These are phyloP conservation scores for Leccinum cinnamomeum DNA, from an alignment of 1,284 basidiomycete genomes.

Conservation along the genomic window DNA sequence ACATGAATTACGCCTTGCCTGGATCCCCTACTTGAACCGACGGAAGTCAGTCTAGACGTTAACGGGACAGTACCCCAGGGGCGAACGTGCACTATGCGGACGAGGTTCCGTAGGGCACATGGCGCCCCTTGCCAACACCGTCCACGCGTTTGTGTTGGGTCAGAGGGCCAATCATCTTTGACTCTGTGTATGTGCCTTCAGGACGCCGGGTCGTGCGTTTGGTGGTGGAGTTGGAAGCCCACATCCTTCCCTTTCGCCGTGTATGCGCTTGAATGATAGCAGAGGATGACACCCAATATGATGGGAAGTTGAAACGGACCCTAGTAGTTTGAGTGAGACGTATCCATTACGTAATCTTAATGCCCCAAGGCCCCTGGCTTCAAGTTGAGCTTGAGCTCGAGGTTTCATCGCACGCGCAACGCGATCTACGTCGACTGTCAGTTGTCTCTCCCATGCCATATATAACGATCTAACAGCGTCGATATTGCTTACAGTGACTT, in stretches of 20 bases:
- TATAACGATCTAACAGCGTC: not conserved
- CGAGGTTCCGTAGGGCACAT: not conserved
- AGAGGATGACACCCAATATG: no score
- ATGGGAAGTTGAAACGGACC: no score
- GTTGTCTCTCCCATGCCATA: slow-evolving; percentile 1
- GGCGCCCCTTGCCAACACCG: not conserved
- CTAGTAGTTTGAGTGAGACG: no score
- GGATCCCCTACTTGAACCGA: not conserved
- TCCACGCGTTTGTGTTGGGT: not conserved
- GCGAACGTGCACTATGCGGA: not conserved
- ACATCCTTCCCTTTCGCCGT: not conserved
- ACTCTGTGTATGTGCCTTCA: not conserved
- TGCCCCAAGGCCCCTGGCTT: not conserved
- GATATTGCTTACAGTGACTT: not conserved
- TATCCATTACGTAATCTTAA: not conserved
- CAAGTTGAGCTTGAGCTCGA: not conserved
- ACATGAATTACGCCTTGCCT: not conserved
- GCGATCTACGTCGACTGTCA: slow-evolving; percentile 13
- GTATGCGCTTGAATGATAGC: not conserved
- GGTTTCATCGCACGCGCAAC: not conserved
- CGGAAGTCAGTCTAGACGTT: not conserved
- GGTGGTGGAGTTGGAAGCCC: not conserved
- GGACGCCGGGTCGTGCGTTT: not conserved
- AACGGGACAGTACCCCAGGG: not conserved
- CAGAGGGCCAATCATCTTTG: not conserved